Evolutionary conservation across 164 flowering plant genomes (phyloP), one percentile per base, ranked within the genome.

Genomic region (Tetrastigma voinierianum): DNA sequence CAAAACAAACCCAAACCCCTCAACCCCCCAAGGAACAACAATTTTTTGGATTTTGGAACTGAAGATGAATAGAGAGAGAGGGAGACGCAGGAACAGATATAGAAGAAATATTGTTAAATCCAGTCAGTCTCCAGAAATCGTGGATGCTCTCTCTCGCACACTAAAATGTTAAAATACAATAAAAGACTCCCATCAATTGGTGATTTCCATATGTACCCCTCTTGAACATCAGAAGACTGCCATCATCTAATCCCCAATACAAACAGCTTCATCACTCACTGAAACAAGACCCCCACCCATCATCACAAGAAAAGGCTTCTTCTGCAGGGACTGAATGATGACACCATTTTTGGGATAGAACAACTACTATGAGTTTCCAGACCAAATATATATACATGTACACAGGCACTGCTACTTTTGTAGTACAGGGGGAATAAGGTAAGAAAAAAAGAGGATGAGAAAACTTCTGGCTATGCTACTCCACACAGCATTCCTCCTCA

Each of bases 351-450:
- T 46, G 17, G 48, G 20, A 18, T 10, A n/a, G 13, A 52, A 61
- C 59, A 64, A 53, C 53, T 51, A 24, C 46, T 24, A 45, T 3
- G 52, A 67, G 49, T 61, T 61, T 18, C 59, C 51, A 51, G 53
- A 55, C 57, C 61, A 59, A 53, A 46, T 61, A 67, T 68, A 73
- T 64, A 47, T 64, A 68, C 76, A 72, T 64, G 54, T 64, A 68
- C 76, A 72, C 3, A 72, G 10, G 52, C 53, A 68, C 43, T 10
- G 32, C 60, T 25, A 21, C 15, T 24, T 57, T 16, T 16, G 16
- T 23, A 25, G 16, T 2, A 58, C 44, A 58, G 48, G 4, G 1
- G 64, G n/a, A n/a, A n/a, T n/a, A 19, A 19, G 8, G 49, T 2
- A 52, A 46, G 57, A 14, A 16, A 19, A 52, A 46, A 62, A 14